phyloP scores from a whole-genome alignment of 2,329 filamentous ascomycete species.

The Cytospora leucostoma region DNA sequence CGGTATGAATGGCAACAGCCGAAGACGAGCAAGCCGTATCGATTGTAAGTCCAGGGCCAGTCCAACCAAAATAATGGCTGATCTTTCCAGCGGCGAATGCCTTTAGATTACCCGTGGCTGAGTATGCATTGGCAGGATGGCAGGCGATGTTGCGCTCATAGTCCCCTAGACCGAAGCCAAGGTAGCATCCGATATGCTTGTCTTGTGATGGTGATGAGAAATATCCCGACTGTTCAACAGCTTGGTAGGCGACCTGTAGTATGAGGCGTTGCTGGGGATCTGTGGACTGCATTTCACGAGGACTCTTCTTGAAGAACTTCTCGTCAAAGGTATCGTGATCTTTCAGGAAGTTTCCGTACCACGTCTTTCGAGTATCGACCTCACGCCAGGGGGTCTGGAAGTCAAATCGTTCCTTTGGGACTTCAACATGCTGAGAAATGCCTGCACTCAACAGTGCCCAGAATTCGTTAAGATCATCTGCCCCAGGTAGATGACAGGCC shows the following conservation, averaged over 20 bases:
- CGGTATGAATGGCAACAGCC: slow-evolving; percentile 39
- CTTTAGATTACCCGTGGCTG: slow-evolving; percentile 38
- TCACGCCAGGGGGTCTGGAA: slow-evolving; percentile 23
- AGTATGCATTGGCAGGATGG: slow-evolving; percentile 40
- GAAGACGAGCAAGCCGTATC: slow-evolving; percentile 44
- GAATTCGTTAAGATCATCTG: slow-evolving; percentile 26
- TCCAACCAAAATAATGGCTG: slow-evolving; percentile 41
- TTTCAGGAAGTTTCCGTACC: slow-evolving; percentile 33
- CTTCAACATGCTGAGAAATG: slow-evolving; percentile 18
- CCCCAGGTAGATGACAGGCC: slow-evolving; percentile 39
- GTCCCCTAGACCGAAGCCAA: slow-evolving; percentile 40
- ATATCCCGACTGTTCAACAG: slow-evolving; percentile 35
- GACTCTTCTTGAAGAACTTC: slow-evolving; percentile 43
- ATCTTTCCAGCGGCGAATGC: slow-evolving; percentile 39
- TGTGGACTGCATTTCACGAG: slow-evolving; percentile 39
- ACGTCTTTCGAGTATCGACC: slow-evolving; percentile 1
- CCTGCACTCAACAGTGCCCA: slow-evolving; percentile 28
- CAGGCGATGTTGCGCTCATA: slow-evolving; percentile 45
- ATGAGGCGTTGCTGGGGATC: slow-evolving; percentile 44
- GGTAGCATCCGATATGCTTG: slow-evolving; percentile 40
- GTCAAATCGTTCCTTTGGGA: slow-evolving; percentile 11
- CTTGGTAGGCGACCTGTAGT: slow-evolving; percentile 45
- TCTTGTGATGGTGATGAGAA: slow-evolving; percentile 35
- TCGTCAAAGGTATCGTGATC: slow-evolving; percentile 40
- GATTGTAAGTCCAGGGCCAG: slow-evolving; percentile 38